Evolutionary conservation across 306 rosid genomes (phyloP).

Genomic region (Dryas alaskensis): DNA sequence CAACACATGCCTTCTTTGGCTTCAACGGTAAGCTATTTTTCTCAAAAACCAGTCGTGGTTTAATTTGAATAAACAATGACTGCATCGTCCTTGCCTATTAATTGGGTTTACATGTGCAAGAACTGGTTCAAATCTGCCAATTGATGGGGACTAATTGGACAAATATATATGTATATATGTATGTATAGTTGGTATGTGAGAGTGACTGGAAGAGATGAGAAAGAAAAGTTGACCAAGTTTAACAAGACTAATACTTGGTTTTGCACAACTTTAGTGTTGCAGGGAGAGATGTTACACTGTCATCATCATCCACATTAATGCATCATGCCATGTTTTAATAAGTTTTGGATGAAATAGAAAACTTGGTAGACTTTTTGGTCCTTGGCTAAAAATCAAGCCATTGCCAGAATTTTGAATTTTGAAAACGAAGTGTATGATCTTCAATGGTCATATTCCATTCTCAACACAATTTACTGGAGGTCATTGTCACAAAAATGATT

Average conservation of each 20-base stretch:
- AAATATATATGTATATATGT: too few relatives aligned
- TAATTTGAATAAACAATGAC: not conserved
- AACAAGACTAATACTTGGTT: not conserved
- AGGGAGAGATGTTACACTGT: not conserved
- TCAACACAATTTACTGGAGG: not conserved
- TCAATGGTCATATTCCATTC: not conserved
- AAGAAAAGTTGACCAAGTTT: constrained; percentile 6
- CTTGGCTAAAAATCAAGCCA: not conserved
- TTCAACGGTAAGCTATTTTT: constrained; percentile 62
- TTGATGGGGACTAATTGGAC: not conserved
- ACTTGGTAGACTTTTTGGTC: not conserved
- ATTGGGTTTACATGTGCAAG: constrained; percentile 3
- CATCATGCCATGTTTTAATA: not conserved
- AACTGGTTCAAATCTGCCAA: not conserved
- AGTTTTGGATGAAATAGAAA: not conserved
- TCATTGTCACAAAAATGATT: not conserved
- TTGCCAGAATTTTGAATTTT: not conserved
- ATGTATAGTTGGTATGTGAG: not conserved
- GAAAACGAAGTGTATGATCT: not conserved
- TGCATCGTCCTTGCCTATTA: not conserved
- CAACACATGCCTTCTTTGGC: constrained; percentile 98
- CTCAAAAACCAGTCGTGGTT: not conserved
- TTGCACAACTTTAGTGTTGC: not conserved
- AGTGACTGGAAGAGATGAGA: constrained; percentile 9
- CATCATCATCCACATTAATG: not conserved